These are phyloP conservation scores for Debaryomyces hansenii DNA, from an alignment of 805 yeast genomes.

Conservation along the genomic window DNA sequence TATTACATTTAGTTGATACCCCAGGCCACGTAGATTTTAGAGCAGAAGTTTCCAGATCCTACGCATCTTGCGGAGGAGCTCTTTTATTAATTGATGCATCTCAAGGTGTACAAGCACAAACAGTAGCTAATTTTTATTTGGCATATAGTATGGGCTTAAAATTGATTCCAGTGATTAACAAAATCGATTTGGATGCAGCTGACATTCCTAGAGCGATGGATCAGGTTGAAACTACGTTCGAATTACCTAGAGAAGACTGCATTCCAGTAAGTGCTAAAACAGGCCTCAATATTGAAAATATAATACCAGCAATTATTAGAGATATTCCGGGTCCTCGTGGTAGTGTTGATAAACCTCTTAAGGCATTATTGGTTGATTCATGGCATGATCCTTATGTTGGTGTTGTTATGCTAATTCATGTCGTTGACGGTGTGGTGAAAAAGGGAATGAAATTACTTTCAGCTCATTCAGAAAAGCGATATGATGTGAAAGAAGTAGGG, in stretches of 20 bases:
- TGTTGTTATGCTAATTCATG: constrained; percentile 78
- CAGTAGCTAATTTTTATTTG: constrained; percentile 93
- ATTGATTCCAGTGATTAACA: constrained; percentile 86
- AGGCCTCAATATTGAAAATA: constrained; percentile 72
- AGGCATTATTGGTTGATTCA: constrained; percentile 88
- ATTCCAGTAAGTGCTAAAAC: constrained; percentile 91
- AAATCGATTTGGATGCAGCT: constrained; percentile 86
- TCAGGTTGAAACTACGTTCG: constrained; percentile 84
- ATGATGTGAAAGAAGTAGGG: constrained; percentile 91
- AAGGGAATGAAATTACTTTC: constrained; percentile 76
- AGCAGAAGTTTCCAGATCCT: constrained; percentile 89
- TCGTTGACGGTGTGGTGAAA: constrained; percentile 78
- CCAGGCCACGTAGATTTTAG: constrained; percentile 98
- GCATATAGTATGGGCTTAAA: constrained; percentile 84
- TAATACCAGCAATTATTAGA: constrained; percentile 81
- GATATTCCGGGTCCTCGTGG: constrained; percentile 82
- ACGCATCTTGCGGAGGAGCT: constrained; percentile 97
- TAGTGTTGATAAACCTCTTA: constrained; percentile 48
- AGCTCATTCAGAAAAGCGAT: constrained; percentile 71
- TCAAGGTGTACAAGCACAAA: constrained; percentile 97
- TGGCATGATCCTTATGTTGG: constrained; percentile 96
- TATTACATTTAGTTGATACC: constrained; percentile 89
- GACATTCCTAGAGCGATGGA: constrained; percentile 77
- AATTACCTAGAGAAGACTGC: constrained; percentile 69
- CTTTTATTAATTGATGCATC: constrained; percentile 87